A percentile compares a stretch with the other conserved stretches of the same genome.
These are phyloP conservation scores for Passiflora organensis DNA, from an alignment of 345 rosid species.

Conservation along the genomic window DNA sequence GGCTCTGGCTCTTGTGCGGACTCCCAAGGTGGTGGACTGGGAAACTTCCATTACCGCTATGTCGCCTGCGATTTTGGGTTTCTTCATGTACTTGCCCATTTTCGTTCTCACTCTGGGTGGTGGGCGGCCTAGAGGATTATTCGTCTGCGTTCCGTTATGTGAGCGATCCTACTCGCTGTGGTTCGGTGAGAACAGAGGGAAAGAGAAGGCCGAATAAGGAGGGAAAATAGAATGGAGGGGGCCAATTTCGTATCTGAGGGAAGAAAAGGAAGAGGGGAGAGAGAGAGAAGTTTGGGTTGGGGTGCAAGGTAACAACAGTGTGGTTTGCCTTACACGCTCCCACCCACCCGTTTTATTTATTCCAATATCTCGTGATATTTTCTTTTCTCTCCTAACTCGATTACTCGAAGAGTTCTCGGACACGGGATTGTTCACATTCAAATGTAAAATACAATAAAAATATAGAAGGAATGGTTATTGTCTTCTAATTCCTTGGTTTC, in stretches of 20 bases:
- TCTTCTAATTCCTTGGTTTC: too few relatives aligned
- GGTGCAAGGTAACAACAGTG: conserved; percentile 16
- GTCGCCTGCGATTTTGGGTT: conserved; percentile 42
- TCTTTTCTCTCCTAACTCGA: background rate
- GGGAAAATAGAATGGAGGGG: background rate
- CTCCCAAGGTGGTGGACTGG: conserved; percentile 25
- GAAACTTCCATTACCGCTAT: conserved; percentile 34
- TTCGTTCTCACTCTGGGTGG: background rate
- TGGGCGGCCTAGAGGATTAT: background rate
- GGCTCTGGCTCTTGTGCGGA: conserved; percentile 60
- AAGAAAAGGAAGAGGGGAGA: background rate
- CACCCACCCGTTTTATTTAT: background rate
- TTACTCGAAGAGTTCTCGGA: too few relatives aligned
- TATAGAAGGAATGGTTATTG: too few relatives aligned
- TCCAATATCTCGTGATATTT: background rate
- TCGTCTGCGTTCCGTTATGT: too few relatives aligned
- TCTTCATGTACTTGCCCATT: conserved; percentile 72
- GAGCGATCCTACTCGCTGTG: too few relatives aligned
- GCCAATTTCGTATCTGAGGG: conserved; percentile 4
- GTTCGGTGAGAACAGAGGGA: too few relatives aligned
- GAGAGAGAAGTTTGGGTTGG: conserved; percentile 28
- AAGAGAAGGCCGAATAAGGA: background rate
- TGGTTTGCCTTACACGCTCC: background rate
- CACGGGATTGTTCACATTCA: too few relatives aligned
- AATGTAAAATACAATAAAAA: too few relatives aligned